Conservation (phyloP, 768 basidiomycete species). For the Paxillus rubicundulus region DNA sequence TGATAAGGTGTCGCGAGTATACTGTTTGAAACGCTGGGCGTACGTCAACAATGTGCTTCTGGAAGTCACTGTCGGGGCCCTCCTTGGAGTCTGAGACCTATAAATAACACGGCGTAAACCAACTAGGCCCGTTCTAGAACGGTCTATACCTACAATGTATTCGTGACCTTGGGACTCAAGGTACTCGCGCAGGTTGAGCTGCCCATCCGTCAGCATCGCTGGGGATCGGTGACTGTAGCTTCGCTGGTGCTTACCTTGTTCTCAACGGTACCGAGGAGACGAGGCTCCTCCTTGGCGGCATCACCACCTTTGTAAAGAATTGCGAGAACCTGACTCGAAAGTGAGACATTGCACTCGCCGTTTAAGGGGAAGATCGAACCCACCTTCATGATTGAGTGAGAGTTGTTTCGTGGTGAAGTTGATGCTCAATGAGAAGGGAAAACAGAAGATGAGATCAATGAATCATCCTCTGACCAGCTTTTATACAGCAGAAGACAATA, state of each 20-base stretch:
- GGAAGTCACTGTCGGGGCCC: conserved; percentile 75
- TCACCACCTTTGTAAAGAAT: conserved; percentile 70
- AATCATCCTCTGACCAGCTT: background rate
- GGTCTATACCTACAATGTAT: conserved; percentile 49
- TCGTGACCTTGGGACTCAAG: conserved; percentile 72
- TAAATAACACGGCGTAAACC: conserved; percentile 7
- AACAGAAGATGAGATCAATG: background rate
- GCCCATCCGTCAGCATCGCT: conserved; percentile 1
- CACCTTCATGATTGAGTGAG: conserved; percentile 43
- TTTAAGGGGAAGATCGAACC: background rate
- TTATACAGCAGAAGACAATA: conserved; percentile 15
- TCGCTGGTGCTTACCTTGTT: conserved; percentile 52
- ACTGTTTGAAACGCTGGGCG: conserved; percentile 23
- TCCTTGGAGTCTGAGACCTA: conserved; percentile 83
- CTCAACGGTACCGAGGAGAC: conserved; percentile 77
- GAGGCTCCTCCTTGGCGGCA: conserved; percentile 66
- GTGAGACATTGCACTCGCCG: background rate
- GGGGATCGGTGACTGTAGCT: background rate
- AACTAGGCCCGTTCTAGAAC: background rate
- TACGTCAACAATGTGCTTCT: conserved; percentile 80
- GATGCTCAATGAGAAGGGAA: conserved; percentile 12
- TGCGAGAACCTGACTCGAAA: conserved; percentile 57
- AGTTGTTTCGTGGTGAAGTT: background rate
- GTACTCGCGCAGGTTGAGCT: conserved; percentile 76
- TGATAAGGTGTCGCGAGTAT: conserved; percentile 12